These are phyloP conservation scores for Solanum megistacrolobum DNA, from an alignment of 257 asterid species.

Conservation along the genomic window DNA sequence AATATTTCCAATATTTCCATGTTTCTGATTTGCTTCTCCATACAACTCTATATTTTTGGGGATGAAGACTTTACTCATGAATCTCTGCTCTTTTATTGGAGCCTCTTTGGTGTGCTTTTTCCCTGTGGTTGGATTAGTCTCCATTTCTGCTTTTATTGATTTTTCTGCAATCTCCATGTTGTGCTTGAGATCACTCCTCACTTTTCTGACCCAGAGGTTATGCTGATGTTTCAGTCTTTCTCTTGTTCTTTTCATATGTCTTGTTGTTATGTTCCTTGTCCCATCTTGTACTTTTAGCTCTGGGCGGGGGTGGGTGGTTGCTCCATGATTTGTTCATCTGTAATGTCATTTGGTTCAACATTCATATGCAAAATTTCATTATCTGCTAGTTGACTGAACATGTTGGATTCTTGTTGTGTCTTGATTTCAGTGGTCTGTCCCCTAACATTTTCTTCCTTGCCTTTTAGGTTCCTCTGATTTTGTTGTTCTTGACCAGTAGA, in stretches of 20 bases:
- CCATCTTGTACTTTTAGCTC: not conserved
- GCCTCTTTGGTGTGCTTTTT: not conserved
- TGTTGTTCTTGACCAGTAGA: not conserved
- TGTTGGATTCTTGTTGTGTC: not conserved
- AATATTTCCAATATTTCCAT: not conserved
- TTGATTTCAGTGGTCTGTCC: not conserved
- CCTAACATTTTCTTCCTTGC: not conserved
- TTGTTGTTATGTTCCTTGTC: not conserved
- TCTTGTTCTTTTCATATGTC: not conserved
- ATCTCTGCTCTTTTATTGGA: not conserved
- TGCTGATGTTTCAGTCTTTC: not conserved
- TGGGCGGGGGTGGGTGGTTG: not conserved
- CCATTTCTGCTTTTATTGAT: not conserved
- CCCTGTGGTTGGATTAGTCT: not conserved
- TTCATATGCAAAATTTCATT: not conserved
- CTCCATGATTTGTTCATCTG: not conserved
- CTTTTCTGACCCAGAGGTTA: not conserved
- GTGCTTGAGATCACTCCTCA: not conserved
- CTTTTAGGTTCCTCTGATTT: not conserved
- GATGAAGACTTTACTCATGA: not conserved
- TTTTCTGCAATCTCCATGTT: not conserved
- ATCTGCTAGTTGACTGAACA: not conserved
- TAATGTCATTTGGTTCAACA: not conserved
- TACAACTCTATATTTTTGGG: not conserved
- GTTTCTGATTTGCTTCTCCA: not conserved